Conservation (phyloP, 2,329 filamentous ascomycete genomes). For the Phyllosticta citribraziliensis region DNA sequence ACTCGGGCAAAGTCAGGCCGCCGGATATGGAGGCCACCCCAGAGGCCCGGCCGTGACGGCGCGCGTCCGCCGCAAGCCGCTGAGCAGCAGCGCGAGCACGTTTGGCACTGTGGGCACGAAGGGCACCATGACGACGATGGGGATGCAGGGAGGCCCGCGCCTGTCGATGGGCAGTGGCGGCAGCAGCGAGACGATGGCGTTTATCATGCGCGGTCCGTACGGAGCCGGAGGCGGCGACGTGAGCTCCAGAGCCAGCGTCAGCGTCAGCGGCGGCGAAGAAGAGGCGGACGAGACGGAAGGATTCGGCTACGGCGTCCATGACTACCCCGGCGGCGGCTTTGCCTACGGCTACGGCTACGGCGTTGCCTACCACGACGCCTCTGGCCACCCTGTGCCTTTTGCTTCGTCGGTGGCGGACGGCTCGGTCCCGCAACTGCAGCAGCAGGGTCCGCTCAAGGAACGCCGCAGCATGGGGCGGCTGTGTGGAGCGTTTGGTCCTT, state of each 20-base stretch:
- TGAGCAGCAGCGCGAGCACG: conserved; percentile 2
- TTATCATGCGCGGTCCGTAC: conserved; percentile 11
- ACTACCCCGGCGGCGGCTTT: too few species aligned
- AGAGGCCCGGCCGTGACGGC: background rate
- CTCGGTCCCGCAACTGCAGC: too few species aligned
- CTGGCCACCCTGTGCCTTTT: too few species aligned
- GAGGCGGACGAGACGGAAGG: background rate
- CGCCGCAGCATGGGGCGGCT: background rate
- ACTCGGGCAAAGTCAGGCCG: too few species aligned
- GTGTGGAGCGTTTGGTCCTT: too few species aligned
- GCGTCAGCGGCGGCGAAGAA: background rate
- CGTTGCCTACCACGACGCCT: too few species aligned
- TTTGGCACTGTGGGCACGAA: background rate
- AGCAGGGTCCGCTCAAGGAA: background rate
- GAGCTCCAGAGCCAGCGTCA: background rate
- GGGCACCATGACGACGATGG: too few species aligned
- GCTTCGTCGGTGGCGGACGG: too few species aligned
- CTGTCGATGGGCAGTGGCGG: background rate
- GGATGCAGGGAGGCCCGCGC: too few species aligned
- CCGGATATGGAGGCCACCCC: too few species aligned
- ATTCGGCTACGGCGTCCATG: too few species aligned
- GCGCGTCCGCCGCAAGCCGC: conserved; percentile 5
- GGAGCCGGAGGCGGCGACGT: background rate
- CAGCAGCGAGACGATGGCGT: conserved; percentile 8
- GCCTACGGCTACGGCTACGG: too few species aligned